These are phyloP conservation scores for Paramecium octaurelia DNA, from an alignment of 73 alveolate genomes.

Conservation along the genomic window DNA sequence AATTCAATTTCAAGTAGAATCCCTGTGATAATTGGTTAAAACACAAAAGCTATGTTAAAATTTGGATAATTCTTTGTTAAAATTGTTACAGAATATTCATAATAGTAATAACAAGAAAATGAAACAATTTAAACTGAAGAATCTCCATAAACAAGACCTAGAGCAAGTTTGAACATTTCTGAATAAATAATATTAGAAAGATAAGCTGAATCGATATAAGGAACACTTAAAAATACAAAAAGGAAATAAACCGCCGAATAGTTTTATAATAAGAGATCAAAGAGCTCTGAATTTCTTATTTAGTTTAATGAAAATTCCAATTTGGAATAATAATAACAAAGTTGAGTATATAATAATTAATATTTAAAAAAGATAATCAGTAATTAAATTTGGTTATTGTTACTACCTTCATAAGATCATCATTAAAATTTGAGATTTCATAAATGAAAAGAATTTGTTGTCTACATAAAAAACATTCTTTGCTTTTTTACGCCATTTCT, in stretches of 20 bases:
- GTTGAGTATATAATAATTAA: background rate
- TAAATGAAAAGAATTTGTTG: background rate
- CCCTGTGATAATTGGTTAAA: background rate
- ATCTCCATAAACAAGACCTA: background rate
- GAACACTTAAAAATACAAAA: background rate
- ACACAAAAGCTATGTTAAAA: background rate
- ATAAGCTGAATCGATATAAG: background rate
- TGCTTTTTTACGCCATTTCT: background rate
- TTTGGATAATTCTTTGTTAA: background rate
- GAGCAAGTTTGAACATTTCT: background rate
- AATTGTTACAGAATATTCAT: background rate
- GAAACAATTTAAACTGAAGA: background rate
- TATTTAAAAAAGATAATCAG: background rate
- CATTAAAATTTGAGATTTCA: background rate
- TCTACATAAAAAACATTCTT: slow-evolving; percentile 37
- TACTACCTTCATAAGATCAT: background rate
- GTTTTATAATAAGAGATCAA: background rate
- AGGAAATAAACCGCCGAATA: background rate
- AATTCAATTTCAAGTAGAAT: background rate
- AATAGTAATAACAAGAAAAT: background rate
- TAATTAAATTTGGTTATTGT: background rate
- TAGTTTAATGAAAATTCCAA: background rate
- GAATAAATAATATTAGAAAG: background rate
- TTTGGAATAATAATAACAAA: background rate
- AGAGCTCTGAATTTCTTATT: background rate